These are phyloP conservation scores for Ceratopteris richardii DNA, from an alignment of 75 land plant genomes.

Conservation along the genomic window DNA sequence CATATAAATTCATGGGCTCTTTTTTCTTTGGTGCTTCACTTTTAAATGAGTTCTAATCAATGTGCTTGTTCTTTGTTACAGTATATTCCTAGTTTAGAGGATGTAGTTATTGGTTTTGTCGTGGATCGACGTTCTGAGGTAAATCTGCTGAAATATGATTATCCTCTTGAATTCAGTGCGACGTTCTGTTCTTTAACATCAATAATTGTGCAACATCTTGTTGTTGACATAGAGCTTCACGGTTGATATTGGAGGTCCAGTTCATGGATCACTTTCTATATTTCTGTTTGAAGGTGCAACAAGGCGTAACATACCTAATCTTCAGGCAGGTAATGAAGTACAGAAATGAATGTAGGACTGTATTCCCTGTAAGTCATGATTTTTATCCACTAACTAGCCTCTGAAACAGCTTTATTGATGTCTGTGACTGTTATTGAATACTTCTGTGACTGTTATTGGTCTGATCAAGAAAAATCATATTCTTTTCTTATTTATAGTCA, in stretches of 20 bases:
- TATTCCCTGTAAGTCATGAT: not conserved
- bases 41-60: too few species aligned
- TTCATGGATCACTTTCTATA: slow-evolving; percentile 61
- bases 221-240: slow-evolving; percentile 63
- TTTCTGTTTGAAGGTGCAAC: slow-evolving; percentile 98
- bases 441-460: too few species aligned
- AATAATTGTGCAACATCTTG: too few species aligned
- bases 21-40: too few species aligned
- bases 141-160: slow-evolving; percentile 3
- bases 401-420: too few species aligned
- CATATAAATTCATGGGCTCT: too few species aligned
- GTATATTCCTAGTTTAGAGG: slow-evolving; percentile 79
- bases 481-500: too few species aligned
- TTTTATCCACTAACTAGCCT: too few species aligned
- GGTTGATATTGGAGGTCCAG: slow-evolving; percentile 81
- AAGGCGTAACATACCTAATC: slow-evolving; percentile 76
- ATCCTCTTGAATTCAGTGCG: not conserved
- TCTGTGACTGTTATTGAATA: too few species aligned
- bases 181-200: not conserved
- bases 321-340: slow-evolving; percentile 48
- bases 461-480: too few species aligned
- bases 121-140: slow-evolving; percentile 78
- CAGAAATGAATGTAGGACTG: not conserved
- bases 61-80: too few species aligned
- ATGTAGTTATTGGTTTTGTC: slow-evolving; percentile 74